Conservation (phyloP, 1,139 yeast genomes). For the Eremothecium gossypii region DNA sequence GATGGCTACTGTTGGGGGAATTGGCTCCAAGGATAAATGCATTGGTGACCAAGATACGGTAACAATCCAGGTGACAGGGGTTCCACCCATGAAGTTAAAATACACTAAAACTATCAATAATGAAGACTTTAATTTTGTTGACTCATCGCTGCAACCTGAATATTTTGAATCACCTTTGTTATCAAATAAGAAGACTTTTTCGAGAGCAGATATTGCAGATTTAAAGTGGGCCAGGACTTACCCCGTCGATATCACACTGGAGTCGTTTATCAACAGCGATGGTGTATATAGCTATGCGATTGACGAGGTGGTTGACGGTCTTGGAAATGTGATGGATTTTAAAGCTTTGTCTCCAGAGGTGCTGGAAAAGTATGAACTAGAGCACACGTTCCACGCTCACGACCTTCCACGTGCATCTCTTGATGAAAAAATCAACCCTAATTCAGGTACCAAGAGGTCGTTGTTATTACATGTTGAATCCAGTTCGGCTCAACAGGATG, state of each 20-base stretch:
- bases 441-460: constrained; percentile 37
- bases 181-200: constrained; percentile 20
- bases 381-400: constrained; percentile 53
- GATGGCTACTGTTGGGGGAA: constrained; percentile 38
- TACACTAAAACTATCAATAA: constrained; percentile 52
- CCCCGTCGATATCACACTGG: constrained; percentile 41
- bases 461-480: constrained; percentile 32
- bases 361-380: constrained; percentile 34
- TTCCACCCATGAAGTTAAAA: constrained; percentile 61
- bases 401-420: constrained; percentile 47
- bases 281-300: constrained; percentile 62
- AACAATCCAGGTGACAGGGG: constrained; percentile 56
- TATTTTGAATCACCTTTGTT: constrained; percentile 32
- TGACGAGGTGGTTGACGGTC: constrained; percentile 59
- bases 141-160: constrained; percentile 43
- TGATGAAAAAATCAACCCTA: constrained; percentile 30
- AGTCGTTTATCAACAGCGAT: constrained; percentile 38
- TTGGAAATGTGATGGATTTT: constrained; percentile 61
- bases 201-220: constrained; percentile 31
- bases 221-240: constrained; percentile 46
- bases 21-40: constrained; percentile 44
- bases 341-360: constrained; percentile 17
- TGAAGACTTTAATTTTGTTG: constrained; percentile 34
- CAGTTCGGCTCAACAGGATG: constrained; percentile 21
- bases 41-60: constrained; percentile 49